Evolutionary conservation across 2,329 filamentous ascomycete species (phyloP).

Genomic region (Sphaceloma murrayae): DNA sequence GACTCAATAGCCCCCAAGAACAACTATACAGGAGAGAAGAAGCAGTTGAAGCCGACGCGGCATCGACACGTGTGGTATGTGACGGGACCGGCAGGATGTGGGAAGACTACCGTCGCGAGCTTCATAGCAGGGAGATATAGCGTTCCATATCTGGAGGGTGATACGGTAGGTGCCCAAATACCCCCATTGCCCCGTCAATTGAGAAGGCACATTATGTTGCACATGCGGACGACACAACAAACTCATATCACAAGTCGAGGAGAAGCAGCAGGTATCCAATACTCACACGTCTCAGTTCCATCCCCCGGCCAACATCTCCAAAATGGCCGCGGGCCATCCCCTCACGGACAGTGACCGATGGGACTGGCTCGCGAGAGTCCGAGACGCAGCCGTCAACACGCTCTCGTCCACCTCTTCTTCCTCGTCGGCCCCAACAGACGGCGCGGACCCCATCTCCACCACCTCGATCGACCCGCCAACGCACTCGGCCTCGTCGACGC

Average conservation of each 20-base stretch:
- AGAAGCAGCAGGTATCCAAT: no score
- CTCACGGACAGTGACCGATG: conserved; percentile 89
- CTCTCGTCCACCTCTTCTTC: conserved; percentile 23
- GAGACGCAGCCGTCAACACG: conserved; percentile 35
- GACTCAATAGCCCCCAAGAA: not conserved
- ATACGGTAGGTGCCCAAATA: conserved; percentile 33
- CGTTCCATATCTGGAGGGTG: conserved; percentile 43
- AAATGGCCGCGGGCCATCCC: conserved; percentile 77
- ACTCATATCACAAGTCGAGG: no score
- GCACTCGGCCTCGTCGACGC: not conserved
- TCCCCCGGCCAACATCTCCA: conserved; percentile 51
- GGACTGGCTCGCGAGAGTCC: conserved; percentile 70
- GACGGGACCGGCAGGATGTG: conserved; percentile 45
- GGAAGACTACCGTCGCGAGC: conserved; percentile 45
- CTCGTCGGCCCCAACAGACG: not conserved
- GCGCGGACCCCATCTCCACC: not conserved
- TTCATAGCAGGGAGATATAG: conserved; percentile 35
- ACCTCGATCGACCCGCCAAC: conserved; percentile 16
- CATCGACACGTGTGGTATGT: conserved; percentile 44
- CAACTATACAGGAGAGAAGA: not conserved
- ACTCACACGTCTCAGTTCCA: conserved; percentile 34
- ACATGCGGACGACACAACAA: no score
- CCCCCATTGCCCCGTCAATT: no score
- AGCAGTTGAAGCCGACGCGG: conserved; percentile 23
- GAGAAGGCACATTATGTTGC: no score